A percentile compares a stretch with the other conserved stretches of the same genome.
These are phyloP conservation scores for Sugiyamaella chiloensis DNA, from an alignment of 805 yeast species.

Conservation along the genomic window DNA sequence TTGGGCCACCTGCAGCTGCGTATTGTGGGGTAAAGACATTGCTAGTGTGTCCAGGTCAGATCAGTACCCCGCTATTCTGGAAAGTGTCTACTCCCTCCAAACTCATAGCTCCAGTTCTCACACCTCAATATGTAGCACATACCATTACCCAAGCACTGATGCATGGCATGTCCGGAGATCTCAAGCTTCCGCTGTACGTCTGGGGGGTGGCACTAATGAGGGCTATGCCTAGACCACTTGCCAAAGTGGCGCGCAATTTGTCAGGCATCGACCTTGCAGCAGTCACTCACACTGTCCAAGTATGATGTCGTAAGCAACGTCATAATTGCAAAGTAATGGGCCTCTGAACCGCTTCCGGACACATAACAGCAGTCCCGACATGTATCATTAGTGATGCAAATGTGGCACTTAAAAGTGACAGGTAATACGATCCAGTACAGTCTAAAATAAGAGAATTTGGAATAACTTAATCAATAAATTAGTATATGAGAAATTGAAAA, in stretches of 20 bases:
- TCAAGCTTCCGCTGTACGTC: slow-evolving; percentile 74
- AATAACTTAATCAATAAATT: too few species aligned
- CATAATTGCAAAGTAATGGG: too few species aligned
- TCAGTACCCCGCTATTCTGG: slow-evolving; percentile 69
- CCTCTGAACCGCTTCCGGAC: too few species aligned
- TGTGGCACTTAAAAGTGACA: too few species aligned
- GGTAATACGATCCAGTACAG: too few species aligned
- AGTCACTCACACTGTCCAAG: neutral
- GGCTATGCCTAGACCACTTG: slow-evolving; percentile 68
- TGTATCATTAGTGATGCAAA: too few species aligned
- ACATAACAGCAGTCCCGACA: too few species aligned
- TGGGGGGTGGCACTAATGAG: slow-evolving; percentile 69
- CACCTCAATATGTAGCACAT: slow-evolving; percentile 62
- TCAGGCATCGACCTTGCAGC: slow-evolving; percentile 62
- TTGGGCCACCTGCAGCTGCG: slow-evolving; percentile 48
- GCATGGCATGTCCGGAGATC: slow-evolving; percentile 62
- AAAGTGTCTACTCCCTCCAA: slow-evolving; percentile 72
- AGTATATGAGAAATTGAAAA: too few species aligned
- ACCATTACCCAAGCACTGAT: slow-evolving; percentile 54
- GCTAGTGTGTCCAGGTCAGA: slow-evolving; percentile 83
- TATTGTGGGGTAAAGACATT: slow-evolving; percentile 49
- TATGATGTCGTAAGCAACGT: too few species aligned
- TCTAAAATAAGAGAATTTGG: too few species aligned
- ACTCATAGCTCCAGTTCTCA: slow-evolving; percentile 77
- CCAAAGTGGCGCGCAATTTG: slow-evolving; percentile 48